Evolutionary conservation across 768 basidiomycete genomes (phyloP).

Genomic region (Gloeopeniophorella convolvens): DNA sequence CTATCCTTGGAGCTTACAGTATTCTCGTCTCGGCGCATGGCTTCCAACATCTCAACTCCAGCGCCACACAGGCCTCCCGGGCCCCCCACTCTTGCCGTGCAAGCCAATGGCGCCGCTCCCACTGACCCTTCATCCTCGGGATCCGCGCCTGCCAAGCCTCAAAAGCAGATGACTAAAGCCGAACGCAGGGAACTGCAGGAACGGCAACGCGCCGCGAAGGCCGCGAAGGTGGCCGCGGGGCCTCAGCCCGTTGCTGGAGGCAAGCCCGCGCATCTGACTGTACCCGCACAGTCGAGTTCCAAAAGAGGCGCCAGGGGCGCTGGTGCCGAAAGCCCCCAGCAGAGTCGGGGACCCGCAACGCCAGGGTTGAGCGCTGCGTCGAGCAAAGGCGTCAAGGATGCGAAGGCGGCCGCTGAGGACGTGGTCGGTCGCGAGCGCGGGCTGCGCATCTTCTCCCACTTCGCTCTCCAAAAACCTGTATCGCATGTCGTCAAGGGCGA

Average conservation of each 20-base stretch:
- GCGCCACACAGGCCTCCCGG: too few species aligned
- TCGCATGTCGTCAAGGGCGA: conserved; percentile 61
- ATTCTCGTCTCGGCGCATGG: too few species aligned
- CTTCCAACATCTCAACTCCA: too few species aligned
- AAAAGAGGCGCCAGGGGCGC: conserved; percentile 7
- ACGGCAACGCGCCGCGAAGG: conserved; percentile 22
- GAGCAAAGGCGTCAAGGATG: conserved; percentile 14
- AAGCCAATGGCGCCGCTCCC: conserved; percentile 1
- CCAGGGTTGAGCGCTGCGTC: conserved; percentile 19
- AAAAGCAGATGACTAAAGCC: conserved; percentile 32
- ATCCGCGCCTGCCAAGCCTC: conserved; percentile 13
- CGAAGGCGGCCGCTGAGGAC: conserved; percentile 29
- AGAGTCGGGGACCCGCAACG: background rate
- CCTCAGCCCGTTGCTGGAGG: background rate
- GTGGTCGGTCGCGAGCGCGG: conserved; percentile 44
- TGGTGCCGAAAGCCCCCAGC: conserved; percentile 22
- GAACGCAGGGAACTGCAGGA: conserved; percentile 24
- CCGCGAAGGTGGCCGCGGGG: background rate
- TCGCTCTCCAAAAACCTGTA: conserved; percentile 60
- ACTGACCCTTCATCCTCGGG: background rate
- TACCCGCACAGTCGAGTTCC: background rate
- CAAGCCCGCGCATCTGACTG: conserved; percentile 5
- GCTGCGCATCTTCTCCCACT: conserved; percentile 82
- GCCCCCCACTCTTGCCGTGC: conserved; percentile 2
- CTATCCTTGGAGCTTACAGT: too few species aligned